Base-by-base conservation (phyloP, 257 asterid species). In the Solanum bulbocastanum region DNA sequence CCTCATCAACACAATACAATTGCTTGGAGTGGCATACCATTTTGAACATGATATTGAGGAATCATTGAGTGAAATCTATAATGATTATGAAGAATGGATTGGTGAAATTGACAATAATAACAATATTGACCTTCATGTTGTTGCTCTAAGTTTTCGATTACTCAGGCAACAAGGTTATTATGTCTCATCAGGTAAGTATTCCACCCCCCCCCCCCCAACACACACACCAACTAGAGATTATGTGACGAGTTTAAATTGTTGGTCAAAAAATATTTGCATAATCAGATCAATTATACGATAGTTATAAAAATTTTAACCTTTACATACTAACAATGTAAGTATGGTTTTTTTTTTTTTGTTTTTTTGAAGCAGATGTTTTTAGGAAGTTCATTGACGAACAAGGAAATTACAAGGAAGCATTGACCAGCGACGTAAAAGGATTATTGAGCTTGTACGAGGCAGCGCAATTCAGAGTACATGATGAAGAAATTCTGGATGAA, bases 371-470 rank as follows among this genome's bases (percentile, higher is more conserved):
- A 92, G 91, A 90, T n/a, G 88, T n/a, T 23, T 91, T 92, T 66
- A 69, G 86, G 6, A 90, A 87, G 20, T 91, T 92, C 72, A 85
- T 13, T 52, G 86, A 88, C 12, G 6, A 25, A 12, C 56, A 89
- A 16, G 93, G 86, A 22, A 87, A 40, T 23, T 85, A 90, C 8
- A 15, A 87, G 30, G 82, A 82, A 87, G 49, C 86, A 2, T 10
- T 76, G 39, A 2, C 13, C 2, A 76, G 15, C 3, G 22, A 92
- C 3, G 84, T 83, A 3, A 37, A 71, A 27, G 92, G 91, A 18
- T 14, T 92, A 83, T 79, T 92, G 30, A 86, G 91, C 49, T 87
- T 92, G 86, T 92, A 87, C 30, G 94, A 91, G 81, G 92, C 94
- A 6, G 62, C 91, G 1, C 60, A 89, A 52, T 88, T 69, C 36